A percentile compares a stretch with the other conserved stretches of the same genome.
Conservation (phyloP, 768 basidiomycete species). For the Suillus bovinus region DNA sequence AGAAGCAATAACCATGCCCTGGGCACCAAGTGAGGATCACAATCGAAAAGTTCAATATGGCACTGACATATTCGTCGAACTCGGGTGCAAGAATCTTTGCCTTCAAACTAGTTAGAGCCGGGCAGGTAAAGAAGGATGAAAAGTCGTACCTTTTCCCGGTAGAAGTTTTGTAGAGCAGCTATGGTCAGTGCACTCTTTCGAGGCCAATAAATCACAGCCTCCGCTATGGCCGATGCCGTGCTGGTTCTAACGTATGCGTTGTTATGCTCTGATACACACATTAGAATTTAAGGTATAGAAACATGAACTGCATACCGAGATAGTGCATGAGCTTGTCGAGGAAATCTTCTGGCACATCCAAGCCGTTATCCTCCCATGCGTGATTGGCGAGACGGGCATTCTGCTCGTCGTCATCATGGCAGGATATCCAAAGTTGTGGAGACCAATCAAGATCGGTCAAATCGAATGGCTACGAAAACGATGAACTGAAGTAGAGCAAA, state of each 20-base stretch:
- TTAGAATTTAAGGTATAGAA: not conserved
- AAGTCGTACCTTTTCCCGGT: conserved; percentile 72
- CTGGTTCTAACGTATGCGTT: conserved; percentile 79
- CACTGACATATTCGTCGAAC: conserved; percentile 86
- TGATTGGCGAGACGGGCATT: conserved; percentile 79
- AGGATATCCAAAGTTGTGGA: conserved; percentile 82
- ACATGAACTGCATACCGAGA: conserved; percentile 54
- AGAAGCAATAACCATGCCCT: conserved; percentile 93
- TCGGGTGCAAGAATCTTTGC: conserved; percentile 88
- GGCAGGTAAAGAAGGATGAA: not conserved
- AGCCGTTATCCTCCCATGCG: conserved; percentile 94
- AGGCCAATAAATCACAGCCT: conserved; percentile 74
- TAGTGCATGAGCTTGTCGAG: conserved; percentile 58
- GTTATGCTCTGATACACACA: conserved; percentile 58
- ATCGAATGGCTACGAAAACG: conserved; percentile 73
- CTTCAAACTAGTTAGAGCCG: conserved; percentile 33
- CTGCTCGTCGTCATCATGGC: conserved; percentile 88
- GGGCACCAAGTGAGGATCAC: conserved; percentile 9
- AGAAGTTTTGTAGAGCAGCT: conserved; percentile 61
- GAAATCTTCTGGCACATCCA: conserved; percentile 75
- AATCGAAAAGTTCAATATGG: not conserved
- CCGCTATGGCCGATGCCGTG: conserved; percentile 70
- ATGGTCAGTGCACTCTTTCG: conserved; percentile 51
- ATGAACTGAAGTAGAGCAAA: conserved; percentile 4
- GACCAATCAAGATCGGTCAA: conserved; percentile 94